Evolutionary conservation across 768 basidiomycete genomes (phyloP), one percentile per base, ranked within the genome.

Genomic region (Royoungia palumana): DNA sequence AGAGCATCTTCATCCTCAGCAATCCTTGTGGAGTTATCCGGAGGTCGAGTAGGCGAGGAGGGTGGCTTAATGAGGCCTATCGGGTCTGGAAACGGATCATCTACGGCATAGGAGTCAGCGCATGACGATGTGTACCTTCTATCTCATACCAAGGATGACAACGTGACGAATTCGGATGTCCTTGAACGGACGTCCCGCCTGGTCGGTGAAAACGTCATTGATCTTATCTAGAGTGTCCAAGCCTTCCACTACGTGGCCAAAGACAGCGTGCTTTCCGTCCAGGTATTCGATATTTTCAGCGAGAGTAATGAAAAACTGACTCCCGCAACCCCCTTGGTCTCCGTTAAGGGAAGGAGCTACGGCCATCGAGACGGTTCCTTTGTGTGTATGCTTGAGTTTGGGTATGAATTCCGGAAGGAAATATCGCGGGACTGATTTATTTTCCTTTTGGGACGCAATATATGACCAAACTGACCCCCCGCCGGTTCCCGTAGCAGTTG

Each of bases 311-410:
- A 97, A 99, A 75, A 98, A 99, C 61, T 98, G 96, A 58, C 87
- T 89, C 11, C 93, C 95, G 57, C 91, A 93, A 13, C 94, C 87
- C n/a, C 80, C 87, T 53, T 72, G 70, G 40, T 80, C 72, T 4
- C 77, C 81, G 43, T 81, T 84, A 12, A 86, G 56, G 1, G 82
- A 73, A n/a, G 93, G 93, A 3, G 95, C 89, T 10, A 97, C 83
- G 8, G 96, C 96, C 96, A 98, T 98, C 0, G 94, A 97, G 14
- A 99, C 88, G 0, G 93, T 97, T 17, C 96, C 96, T 56, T 80
- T 84, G 9, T 74, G 70, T 0, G 75, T 75, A 64, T 99, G 96
- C 68, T 97, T 97, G 51, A 97, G 76, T 49, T 77, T 80, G 1
- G 89, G 83, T 2, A 80, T 69, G 46, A 94, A 76, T 63, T 92